Conservation (phyloP, 495 filamentous ascomycete species). For the Talaromyces adpressus region DNA sequence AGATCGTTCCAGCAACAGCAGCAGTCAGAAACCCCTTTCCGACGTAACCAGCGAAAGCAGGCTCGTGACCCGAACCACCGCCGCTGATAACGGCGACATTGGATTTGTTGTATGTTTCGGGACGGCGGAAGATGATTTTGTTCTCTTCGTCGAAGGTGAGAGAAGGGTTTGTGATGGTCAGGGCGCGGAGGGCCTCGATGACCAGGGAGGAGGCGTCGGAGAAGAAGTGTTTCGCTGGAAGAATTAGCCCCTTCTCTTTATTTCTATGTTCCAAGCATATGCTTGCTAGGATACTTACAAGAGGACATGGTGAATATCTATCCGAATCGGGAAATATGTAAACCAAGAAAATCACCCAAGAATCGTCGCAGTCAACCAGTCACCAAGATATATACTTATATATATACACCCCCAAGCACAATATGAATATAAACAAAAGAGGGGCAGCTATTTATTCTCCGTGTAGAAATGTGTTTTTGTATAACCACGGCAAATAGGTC, state of each 20-base stretch:
- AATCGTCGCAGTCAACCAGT: neutral
- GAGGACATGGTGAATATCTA: neutral
- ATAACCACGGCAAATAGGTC: neutral
- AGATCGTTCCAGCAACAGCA: slow-evolving; percentile 87
- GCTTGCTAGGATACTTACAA: neutral
- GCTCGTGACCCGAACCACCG: slow-evolving; percentile 90
- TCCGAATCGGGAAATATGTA: neutral
- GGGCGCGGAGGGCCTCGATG: slow-evolving; percentile 63
- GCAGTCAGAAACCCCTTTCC: slow-evolving; percentile 73
- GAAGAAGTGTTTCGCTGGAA: slow-evolving; percentile 79
- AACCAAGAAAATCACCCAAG: neutral
- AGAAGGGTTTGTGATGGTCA: slow-evolving; percentile 80
- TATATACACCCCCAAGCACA: neutral
- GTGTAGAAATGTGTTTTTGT: neutral
- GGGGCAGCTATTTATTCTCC: neutral
- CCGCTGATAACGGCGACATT: slow-evolving; percentile 82
- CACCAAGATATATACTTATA: neutral
- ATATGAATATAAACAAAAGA: neutral
- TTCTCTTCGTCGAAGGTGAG: slow-evolving; percentile 71
- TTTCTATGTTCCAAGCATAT: neutral
- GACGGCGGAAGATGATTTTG: slow-evolving; percentile 81
- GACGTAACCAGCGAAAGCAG: slow-evolving; percentile 70
- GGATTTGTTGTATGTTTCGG: slow-evolving; percentile 35
- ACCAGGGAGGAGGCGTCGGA: slow-evolving; percentile 78
- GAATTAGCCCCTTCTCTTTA: neutral